Percentiles rank a stretch among this genome's conserved stretches.
Conservation (phyloP, 2,329 filamentous ascomycete species). For the Clonostachys rosea region DNA sequence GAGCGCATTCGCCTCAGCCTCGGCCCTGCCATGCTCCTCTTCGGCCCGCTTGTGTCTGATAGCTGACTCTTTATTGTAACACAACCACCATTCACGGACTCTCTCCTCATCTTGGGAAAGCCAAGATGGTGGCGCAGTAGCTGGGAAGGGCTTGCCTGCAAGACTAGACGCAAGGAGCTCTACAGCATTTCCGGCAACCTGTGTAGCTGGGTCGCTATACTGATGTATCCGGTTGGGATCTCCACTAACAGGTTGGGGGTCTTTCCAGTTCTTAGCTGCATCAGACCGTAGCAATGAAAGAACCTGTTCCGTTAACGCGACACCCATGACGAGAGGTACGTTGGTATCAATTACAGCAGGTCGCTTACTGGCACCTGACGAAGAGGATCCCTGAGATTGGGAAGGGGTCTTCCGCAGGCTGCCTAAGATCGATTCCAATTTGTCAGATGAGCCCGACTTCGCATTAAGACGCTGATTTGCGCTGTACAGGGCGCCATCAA, state of each 20-base stretch:
- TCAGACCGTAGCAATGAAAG: conserved; percentile 38
- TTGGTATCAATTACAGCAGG: conserved; percentile 6
- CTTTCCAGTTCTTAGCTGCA: conserved; percentile 33
- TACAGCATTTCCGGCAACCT: conserved; percentile 34
- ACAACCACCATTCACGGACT: conserved; percentile 47
- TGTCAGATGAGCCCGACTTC: conserved; percentile 25
- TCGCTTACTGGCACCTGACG: background rate
- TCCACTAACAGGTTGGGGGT: conserved; percentile 29
- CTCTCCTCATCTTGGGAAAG: conserved; percentile 39
- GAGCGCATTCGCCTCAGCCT: conserved; percentile 23
- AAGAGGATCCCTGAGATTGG: conserved; percentile 10
- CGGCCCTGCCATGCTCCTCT: conserved; percentile 25
- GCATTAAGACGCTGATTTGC: conserved; percentile 37
- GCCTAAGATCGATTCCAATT: conserved; percentile 33
- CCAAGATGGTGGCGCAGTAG: conserved; percentile 47
- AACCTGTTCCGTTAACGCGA: conserved; percentile 32
- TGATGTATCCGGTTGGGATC: conserved; percentile 22
- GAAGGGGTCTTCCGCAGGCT: conserved; percentile 10
- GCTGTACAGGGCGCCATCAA: conserved; percentile 31
- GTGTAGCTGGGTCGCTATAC: conserved; percentile 35
- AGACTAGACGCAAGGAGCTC: conserved; percentile 35
- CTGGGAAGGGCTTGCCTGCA: conserved; percentile 40
- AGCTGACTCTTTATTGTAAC: conserved; percentile 34
- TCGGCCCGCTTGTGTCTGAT: conserved; percentile 30
- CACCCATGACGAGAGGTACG: conserved; percentile 20